Evolutionary conservation across 192 early-diverging fungal species (phyloP), one percentile per base, ranked within the genome.

Genomic region (Coemansia sp.): DNA sequence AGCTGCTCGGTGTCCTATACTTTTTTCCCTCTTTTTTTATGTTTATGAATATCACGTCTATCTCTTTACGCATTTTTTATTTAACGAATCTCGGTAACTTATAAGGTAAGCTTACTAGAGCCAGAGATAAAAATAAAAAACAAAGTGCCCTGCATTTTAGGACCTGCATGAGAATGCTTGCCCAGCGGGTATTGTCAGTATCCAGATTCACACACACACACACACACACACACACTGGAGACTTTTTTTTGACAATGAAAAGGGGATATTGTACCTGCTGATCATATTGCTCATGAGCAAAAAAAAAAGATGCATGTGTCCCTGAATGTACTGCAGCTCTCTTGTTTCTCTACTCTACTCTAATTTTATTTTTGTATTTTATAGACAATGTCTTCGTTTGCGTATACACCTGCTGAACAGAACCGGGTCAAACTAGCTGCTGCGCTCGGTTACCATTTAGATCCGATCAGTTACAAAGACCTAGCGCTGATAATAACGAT

Each of bases 401-500:
- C 72, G 29, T 52, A 67, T n/a, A 80, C 78, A 2, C 34, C 40
- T n/a, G 47, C 37, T 1, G 78, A 80, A 47, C 66, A 75, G 50
- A 64, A 67, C 62, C 69, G 78, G 0, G 73, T 75, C 7, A 62
- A 65, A 24, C 24, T 66, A 9, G 78, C 73, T 0, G 56, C 61
- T 7, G 13, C 41, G 16, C 73, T 80, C 1, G 78, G 78, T 10
- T 69, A 72, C 55, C 45, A 56, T 18, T 67, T 80, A 1, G 78
- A 80, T 30, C 73, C 78, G 2, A 75, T 80, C 41, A 45, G 67
- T 27, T 37, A 64, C 45, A 65, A 65, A 11, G 78, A 80, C 53
- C 49, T 75, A 58, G 70, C 20, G 6, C 49, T 80, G 22, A 68
- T 80, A 55, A 69, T 71, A 34, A 60, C 65, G 1, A 65, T 75